Base-by-base conservation (phyloP, 305 asterid genomes). In the Coffea humblotiana region DNA sequence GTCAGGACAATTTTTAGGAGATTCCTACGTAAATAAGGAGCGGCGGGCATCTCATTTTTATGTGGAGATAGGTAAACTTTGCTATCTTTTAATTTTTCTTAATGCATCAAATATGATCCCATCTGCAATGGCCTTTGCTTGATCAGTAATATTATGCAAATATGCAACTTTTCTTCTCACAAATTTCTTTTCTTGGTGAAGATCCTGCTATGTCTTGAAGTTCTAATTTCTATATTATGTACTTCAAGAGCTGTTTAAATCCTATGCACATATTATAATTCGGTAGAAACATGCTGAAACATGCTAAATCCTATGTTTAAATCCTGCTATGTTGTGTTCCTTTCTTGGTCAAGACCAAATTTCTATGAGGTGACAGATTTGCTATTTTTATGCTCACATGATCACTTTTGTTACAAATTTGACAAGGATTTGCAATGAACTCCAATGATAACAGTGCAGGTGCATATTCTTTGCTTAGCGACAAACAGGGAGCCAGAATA, bases 31-130 rank as follows among this genome's bases (percentile, higher is more conserved):
- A 80, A 77, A 78, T 87, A 76, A 85, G 85, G 81, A 71, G 43
- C 40, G 81, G 73, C 19, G 87, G 86, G 61, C 85, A 87, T 79
- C 81, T 87, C 74, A 75, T 85, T 72, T 72, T 58, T 85, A 48
- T 81, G 83, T 45, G 89, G 89, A 68, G 90, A 85, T 78, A 83
- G 83, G 87, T 82, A 82, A 74, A n/a, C 29, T 47, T 49, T 72
- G 23, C 0, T 49, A 16, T 25, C 18, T 49, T 27, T 27, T 18
- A 37, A 11, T 37, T 61, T 71, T 45, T 45, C 40, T 32, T n/a
- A 15, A 27, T 49, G n/a, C 64, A 49, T 72, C 23, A 29, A 21
- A 72, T 11, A 6, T 8, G 12, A 49, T 49, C 51, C 14, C n/a
- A 3, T 71, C 9, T 67, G 4, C 1, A 21, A 29, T 23, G 10